Percentiles rank a stretch among this genome's conserved stretches.
Evolutionary conservation across 106 monocot genomes (phyloP).

Genomic region (Amphibolis antarctica): DNA sequence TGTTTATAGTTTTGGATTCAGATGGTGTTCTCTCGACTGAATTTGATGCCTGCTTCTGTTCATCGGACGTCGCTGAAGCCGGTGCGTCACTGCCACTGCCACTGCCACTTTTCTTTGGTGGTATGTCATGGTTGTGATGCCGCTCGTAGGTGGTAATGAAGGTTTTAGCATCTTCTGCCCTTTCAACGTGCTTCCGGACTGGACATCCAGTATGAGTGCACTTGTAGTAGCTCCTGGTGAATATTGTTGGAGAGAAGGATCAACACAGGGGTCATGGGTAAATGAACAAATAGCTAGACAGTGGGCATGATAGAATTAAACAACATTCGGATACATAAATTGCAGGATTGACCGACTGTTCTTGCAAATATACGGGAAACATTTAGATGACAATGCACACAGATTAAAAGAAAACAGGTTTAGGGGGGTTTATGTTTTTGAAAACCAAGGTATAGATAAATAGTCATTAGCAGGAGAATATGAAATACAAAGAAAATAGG

Average conservation of each 20-base stretch:
- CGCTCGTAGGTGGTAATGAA: slow-evolving; percentile 81
- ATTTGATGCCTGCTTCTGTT: slow-evolving; percentile 6
- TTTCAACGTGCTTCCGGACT: slow-evolving; percentile 89
- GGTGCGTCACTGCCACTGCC: slow-evolving; percentile 13
- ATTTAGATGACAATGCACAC: too few species aligned
- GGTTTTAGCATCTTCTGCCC: slow-evolving; percentile 38
- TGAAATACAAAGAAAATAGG: too few species aligned
- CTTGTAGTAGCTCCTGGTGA: slow-evolving; percentile 74
- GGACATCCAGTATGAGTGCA: slow-evolving; percentile 68
- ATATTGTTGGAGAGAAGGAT: background rate
- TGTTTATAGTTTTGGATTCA: background rate
- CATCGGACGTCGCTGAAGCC: background rate
- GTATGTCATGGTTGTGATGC: slow-evolving; percentile 66
- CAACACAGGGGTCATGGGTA: too few species aligned
- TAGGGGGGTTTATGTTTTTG: too few species aligned
- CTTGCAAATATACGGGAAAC: too few species aligned
- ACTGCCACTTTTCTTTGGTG: slow-evolving; percentile 22
- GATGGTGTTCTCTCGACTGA: slow-evolving; percentile 7
- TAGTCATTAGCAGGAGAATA: too few species aligned
- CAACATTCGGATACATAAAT: too few species aligned
- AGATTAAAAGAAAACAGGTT: too few species aligned
- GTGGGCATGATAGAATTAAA: too few species aligned
- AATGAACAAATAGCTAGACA: too few species aligned
- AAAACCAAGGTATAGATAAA: too few species aligned
- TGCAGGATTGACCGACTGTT: too few species aligned